These are phyloP conservation scores for Cladobotryum mycophilum DNA, from an alignment of 2,329 filamentous ascomycete genomes.

Conservation along the genomic window DNA sequence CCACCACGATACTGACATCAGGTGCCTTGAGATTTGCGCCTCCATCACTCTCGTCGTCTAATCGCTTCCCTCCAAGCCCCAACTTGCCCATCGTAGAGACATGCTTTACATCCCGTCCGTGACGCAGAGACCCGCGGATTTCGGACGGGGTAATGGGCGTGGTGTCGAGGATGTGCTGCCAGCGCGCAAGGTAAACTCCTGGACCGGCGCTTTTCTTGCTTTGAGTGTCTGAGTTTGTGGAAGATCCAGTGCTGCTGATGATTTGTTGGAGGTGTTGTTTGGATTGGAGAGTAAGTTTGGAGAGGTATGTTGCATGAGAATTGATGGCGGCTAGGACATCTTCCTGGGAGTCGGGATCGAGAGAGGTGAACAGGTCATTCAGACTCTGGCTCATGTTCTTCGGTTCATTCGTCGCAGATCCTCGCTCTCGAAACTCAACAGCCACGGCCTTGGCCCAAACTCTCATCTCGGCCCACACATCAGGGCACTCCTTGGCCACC, in stretches of 20 bases:
- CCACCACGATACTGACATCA: constrained; percentile 25
- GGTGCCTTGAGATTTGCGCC: constrained; percentile 12
- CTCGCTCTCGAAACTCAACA: constrained; percentile 45
- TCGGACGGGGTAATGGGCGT: constrained; percentile 58
- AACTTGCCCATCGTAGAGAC: constrained; percentile 38
- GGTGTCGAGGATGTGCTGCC: constrained; percentile 66
- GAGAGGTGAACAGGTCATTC: constrained; percentile 34
- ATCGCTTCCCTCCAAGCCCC: constrained; percentile 23
- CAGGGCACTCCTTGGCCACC: constrained; percentile 60
- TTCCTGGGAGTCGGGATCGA: constrained; percentile 41
- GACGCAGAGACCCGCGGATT: constrained; percentile 39
- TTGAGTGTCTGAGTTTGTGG: constrained; percentile 3
- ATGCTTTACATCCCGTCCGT: constrained; percentile 46
- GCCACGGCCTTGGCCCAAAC: constrained; percentile 54
- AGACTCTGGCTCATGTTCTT: constrained; percentile 36
- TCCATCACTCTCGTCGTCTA: constrained; percentile 6
- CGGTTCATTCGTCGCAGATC: constrained; percentile 28
- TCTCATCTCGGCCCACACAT: constrained; percentile 55
- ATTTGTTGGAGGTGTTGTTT: constrained; percentile 49
- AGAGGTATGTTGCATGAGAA: constrained; percentile 55
- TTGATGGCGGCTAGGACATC: constrained; percentile 49
- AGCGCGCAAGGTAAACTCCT: constrained; percentile 64
- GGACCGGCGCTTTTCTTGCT: constrained; percentile 45
- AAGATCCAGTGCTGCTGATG: constrained; percentile 35
- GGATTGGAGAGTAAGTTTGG: constrained; percentile 48